Percentiles rank a stretch among this genome's conserved stretches.
Conservation (phyloP, 1,284 basidiomycete genomes). For the Tylopilus sp. region DNA sequence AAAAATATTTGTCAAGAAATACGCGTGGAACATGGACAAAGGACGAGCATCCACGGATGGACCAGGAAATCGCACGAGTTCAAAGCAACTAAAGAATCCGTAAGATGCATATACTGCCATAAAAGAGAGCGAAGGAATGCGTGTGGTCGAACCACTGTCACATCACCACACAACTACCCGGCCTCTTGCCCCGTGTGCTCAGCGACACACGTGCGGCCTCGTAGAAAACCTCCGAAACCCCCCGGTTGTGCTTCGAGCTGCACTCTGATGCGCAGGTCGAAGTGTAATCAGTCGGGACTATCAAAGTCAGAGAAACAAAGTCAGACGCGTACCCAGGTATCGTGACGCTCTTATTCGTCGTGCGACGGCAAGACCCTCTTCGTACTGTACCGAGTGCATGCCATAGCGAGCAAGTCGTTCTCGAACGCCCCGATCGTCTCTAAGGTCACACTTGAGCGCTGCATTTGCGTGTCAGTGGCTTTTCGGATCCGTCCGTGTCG, state of each 20-base stretch:
- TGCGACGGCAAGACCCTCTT: conserved; percentile 85
- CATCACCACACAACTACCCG: conserved; percentile 54
- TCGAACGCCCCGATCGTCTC: conserved; percentile 69
- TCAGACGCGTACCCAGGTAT: conserved; percentile 70
- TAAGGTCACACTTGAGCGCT: conserved; percentile 94
- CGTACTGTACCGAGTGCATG: conserved; percentile 76
- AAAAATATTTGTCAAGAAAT: conserved; percentile 15
- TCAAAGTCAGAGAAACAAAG: background rate
- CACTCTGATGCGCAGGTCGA: conserved; percentile 60
- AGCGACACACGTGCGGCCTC: conserved; percentile 85
- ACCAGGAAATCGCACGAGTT: background rate
- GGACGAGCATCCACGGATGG: background rate
- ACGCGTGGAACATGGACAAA: conserved; percentile 9
- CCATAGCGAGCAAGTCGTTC: conserved; percentile 69
- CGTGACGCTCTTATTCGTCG: conserved; percentile 87
- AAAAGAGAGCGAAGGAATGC: conserved; percentile 4
- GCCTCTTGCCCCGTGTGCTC: conserved; percentile 66
- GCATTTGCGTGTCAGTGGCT: conserved; percentile 10
- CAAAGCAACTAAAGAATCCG: conserved; percentile 22
- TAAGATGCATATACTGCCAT: conserved; percentile 15
- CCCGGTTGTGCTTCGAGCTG: conserved; percentile 93
- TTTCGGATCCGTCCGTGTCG: background rate
- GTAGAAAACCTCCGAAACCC: conserved; percentile 88
- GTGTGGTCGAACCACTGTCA: conserved; percentile 32
- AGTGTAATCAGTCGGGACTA: background rate